Evolutionary conservation across 805 yeast species (phyloP).

Genomic region (Starmerella stigmatis): DNA sequence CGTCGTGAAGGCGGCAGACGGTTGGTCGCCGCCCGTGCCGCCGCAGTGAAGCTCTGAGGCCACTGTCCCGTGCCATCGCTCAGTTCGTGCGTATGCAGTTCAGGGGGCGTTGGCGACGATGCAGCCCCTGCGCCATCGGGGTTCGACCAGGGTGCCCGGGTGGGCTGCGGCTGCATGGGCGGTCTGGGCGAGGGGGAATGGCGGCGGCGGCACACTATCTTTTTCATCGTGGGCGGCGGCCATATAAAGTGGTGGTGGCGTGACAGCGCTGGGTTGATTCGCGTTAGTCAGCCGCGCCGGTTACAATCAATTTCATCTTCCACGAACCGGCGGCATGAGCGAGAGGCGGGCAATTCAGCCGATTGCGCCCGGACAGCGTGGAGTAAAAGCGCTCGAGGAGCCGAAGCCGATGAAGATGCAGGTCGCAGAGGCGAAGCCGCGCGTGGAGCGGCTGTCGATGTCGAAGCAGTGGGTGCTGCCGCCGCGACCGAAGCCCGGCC

Average conservation of each 20-base stretch:
- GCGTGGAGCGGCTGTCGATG: slow-evolving; percentile 32
- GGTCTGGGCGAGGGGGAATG: too few relatives aligned
- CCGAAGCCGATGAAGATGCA: not conserved
- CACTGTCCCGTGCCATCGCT: too few relatives aligned
- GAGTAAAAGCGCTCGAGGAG: not conserved
- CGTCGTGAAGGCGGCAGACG: too few relatives aligned
- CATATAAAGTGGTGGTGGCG: slow-evolving; percentile 6
- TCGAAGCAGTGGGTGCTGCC: slow-evolving; percentile 79
- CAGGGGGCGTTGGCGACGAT: too few relatives aligned
- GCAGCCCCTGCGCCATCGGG: too few relatives aligned
- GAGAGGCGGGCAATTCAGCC: slow-evolving; percentile 9
- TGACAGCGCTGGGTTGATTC: not conserved
- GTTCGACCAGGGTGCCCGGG: too few relatives aligned
- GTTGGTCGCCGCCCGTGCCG: too few relatives aligned
- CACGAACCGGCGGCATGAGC: not conserved
- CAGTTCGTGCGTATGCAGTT: too few relatives aligned
- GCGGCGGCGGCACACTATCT: not conserved
- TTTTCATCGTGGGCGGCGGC: slow-evolving; percentile 3
- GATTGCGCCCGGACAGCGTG: slow-evolving; percentile 7
- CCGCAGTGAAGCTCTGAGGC: too few relatives aligned
- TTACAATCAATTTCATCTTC: slow-evolving; percentile 2
- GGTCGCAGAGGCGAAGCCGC: not conserved
- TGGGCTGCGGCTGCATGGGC: too few relatives aligned
- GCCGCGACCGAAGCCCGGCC: slow-evolving; percentile 63
- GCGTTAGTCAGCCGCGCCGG: not conserved